Evolutionary conservation across 306 rosid species (phyloP), one percentile per base, ranked within the genome.

Genomic region (Purshia tridentata): DNA sequence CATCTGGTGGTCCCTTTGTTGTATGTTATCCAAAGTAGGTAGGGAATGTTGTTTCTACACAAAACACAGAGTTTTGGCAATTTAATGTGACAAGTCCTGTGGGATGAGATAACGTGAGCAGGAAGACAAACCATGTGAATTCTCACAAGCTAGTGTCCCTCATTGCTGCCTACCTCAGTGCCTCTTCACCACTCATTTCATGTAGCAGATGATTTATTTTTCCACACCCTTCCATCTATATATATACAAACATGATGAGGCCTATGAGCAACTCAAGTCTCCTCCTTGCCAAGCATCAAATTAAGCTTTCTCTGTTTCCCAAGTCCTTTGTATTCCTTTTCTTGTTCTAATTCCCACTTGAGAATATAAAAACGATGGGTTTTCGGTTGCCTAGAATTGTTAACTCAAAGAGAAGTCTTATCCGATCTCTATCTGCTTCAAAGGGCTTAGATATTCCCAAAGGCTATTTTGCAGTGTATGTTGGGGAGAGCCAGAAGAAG

Each of bases 381-480:
- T 72, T 72, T 46, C 53, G 39, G 12, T 61, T 46, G 0, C 54
- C 66, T 8, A 29, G 8, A 12, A 55, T 67, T 58, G 11, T 37
- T 50, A 65, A 45, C n/a, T 37, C 55, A 12, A 68, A 54, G 47
- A 40, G 45, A 71, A 60, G 29, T 58, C 69, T 66, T 22, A 13
- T 3, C 35, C 39, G 11, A 8, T 44, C 55, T 29, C 12, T 15
- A 44, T 58, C 51, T 22, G 37, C 39, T 42, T 45, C 20, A 44
- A 77, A 39, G 7, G 39, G 9, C 19, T 8, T 10, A 52, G 72
- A 82, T 51, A 76, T 90, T 9, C 85, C 84, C 42, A 83, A 83
- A 73, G 90, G 86, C 35, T 51, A 78, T 51, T 51, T 55, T 82
- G 86, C 92, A 0, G 84, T 86, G 1, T 87, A 86, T 37, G 89